phyloP scores from a whole-genome alignment of 2,329 filamentous ascomycete species.

The Coleophoma eucalyptorum region DNA sequence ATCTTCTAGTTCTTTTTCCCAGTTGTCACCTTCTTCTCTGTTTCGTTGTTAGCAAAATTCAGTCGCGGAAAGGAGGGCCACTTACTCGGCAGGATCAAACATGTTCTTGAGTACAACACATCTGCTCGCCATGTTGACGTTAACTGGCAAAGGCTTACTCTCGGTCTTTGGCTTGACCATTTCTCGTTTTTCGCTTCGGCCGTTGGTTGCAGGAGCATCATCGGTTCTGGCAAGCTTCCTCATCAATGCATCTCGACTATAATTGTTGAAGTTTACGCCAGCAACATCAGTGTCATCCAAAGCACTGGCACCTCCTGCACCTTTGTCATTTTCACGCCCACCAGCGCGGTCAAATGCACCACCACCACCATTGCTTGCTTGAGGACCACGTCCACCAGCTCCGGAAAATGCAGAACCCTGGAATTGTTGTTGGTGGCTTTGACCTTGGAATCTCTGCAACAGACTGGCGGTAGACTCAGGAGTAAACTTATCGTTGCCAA shows the following conservation, averaged over 20 bases:
- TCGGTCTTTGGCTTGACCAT: slow-evolving; percentile 76
- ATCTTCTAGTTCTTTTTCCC: slow-evolving; percentile 91
- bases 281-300: slow-evolving; percentile 96
- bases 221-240: slow-evolving; percentile 95
- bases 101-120: slow-evolving; percentile 95
- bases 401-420: slow-evolving; percentile 92
- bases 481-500: slow-evolving; percentile 99
- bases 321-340: slow-evolving; percentile 84
- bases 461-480: slow-evolving; percentile 92
- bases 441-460: slow-evolving; percentile 85
- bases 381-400: slow-evolving; percentile 79
- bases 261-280: slow-evolving; percentile 99
- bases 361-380: slow-evolving; percentile 64
- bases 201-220: slow-evolving; percentile 61
- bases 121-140: slow-evolving; percentile 86
- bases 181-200: slow-evolving; percentile 58
- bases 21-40: slow-evolving; percentile 81
- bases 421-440: slow-evolving; percentile 65
- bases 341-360: slow-evolving; percentile 86
- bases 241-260: slow-evolving; percentile 98
- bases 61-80: slow-evolving; percentile 18
- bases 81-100: slow-evolving; percentile 90
- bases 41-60: slow-evolving; percentile 28
- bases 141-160: slow-evolving; percentile 73
- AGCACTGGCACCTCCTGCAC: slow-evolving; percentile 83